These are phyloP conservation scores for Clausena lansium DNA, from an alignment of 345 rosid genomes.

Conservation along the genomic window DNA sequence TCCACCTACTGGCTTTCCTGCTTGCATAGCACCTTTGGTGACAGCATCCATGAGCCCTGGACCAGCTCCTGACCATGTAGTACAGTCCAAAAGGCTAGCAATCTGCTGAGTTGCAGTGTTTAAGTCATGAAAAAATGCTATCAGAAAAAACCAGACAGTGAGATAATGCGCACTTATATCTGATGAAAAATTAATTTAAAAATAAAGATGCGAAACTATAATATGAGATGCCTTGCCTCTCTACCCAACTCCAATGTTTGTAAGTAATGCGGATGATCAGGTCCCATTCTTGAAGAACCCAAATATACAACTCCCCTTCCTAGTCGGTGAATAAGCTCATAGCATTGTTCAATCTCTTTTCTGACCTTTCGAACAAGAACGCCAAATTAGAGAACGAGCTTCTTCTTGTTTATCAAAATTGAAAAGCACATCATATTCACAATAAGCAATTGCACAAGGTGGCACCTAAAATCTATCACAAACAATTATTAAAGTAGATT, in stretches of 20 bases:
- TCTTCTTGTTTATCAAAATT: neutral
- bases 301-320: slow-evolving; percentile 86
- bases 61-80: slow-evolving; percentile 97
- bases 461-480: neutral
- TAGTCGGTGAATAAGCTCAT: slow-evolving; percentile 61
- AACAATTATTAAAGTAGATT: neutral
- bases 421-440: neutral
- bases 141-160: neutral
- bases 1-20: slow-evolving; percentile 78
- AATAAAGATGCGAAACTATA: neutral
- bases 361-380: slow-evolving; percentile 58
- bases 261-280: slow-evolving; percentile 61
- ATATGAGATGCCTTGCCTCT: slow-evolving; percentile 54
- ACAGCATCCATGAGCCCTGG: slow-evolving; percentile 97
- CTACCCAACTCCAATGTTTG: slow-evolving; percentile 60
- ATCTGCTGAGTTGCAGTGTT: slow-evolving; percentile 38
- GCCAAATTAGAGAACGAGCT: slow-evolving; percentile 19
- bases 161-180: neutral
- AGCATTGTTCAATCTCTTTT: slow-evolving; percentile 73
- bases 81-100: slow-evolving; percentile 76
- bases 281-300: slow-evolving; percentile 84
- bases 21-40: slow-evolving; percentile 77
- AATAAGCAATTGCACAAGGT: neutral
- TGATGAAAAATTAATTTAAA: neutral
- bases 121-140: neutral